A percentile compares a stretch with the other conserved stretches of the same genome.
Evolutionary conservation across 2,329 filamentous ascomycete species (phyloP).

Genomic region (Ophiosphaerella korrae): DNA sequence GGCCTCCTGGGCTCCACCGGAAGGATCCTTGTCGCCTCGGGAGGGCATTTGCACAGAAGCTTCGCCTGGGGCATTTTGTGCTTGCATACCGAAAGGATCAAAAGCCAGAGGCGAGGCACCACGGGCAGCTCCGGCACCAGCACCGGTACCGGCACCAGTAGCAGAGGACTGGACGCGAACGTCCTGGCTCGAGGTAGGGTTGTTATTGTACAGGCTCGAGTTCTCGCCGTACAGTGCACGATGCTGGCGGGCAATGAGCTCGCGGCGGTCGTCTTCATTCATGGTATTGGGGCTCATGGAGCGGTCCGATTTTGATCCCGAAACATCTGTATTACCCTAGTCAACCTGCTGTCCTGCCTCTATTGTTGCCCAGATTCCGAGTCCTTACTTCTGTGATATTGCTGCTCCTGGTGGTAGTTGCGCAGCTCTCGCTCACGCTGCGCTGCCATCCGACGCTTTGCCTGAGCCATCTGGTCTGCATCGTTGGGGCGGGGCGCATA

Average conservation of each 20-base stretch:
- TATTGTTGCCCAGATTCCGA: conserved; percentile 73
- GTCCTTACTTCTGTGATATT: conserved; percentile 99
- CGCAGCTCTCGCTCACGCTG: conserved; percentile 98
- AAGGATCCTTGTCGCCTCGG: conserved; percentile 51
- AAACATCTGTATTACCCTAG: conserved; percentile 71
- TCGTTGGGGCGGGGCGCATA: conserved; percentile 88
- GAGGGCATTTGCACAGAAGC: conserved; percentile 59
- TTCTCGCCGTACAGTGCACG: conserved; percentile 87
- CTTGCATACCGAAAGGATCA: conserved; percentile 68
- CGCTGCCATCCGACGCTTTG: conserved; percentile 98
- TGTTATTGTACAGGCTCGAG: conserved; percentile 69
- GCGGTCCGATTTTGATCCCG: conserved; percentile 81
- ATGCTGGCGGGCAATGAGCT: conserved; percentile 94
- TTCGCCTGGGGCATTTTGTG: conserved; percentile 56
- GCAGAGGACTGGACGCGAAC: conserved; percentile 64
- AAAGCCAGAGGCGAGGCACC: conserved; percentile 81
- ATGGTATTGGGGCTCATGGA: conserved; percentile 82
- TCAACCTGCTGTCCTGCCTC: conserved; percentile 49
- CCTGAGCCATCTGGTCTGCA: conserved; percentile 98
- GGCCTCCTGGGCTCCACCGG: conserved; percentile 61
- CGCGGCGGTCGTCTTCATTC: conserved; percentile 95
- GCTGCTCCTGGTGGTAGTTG: conserved; percentile 99
- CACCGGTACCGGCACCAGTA: conserved; percentile 55
- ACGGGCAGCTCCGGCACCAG: conserved; percentile 37
- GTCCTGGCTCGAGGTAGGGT: conserved; percentile 69